Conservation (phyloP, 2,329 filamentous ascomycete genomes). For the Onygenales sp. region DNA sequence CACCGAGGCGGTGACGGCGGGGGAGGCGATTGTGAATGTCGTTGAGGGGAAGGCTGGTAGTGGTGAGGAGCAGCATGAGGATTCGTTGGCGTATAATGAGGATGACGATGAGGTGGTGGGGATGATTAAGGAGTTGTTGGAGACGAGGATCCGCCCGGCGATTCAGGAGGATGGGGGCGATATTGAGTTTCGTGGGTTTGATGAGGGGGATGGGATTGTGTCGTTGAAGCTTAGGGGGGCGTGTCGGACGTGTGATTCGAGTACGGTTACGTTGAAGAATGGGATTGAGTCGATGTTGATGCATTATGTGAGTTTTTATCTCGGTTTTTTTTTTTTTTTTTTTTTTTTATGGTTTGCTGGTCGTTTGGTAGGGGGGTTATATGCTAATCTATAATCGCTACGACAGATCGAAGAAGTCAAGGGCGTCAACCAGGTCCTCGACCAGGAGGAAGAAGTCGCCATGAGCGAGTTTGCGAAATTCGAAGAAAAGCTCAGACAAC, state of each 20-base stretch:
- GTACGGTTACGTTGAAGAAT: slow-evolving; percentile 92
- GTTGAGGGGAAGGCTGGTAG: slow-evolving; percentile 39
- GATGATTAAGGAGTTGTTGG: slow-evolving; percentile 97
- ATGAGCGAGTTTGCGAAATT: slow-evolving; percentile 86
- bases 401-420: slow-evolving; percentile 87
- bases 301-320: slow-evolving; percentile 63
- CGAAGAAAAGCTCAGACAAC: slow-evolving; percentile 67
- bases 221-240: slow-evolving; percentile 79
- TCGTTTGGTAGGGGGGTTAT: background rate
- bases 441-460: slow-evolving; percentile 84
- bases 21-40: slow-evolving; percentile 68
- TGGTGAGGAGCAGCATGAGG: slow-evolving; percentile 40
- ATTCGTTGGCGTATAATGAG: slow-evolving; percentile 74
- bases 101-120: slow-evolving; percentile 89
- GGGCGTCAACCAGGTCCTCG: slow-evolving; percentile 80
- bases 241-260: slow-evolving; percentile 92
- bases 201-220: slow-evolving; percentile 64
- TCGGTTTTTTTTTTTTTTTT: background rate
- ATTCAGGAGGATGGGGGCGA: slow-evolving; percentile 98
- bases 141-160: slow-evolving; percentile 86
- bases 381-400: slow-evolving; percentile 2
- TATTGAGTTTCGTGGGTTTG: slow-evolving; percentile 86
- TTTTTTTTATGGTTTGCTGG: slow-evolving; percentile 12
- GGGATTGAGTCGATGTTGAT: slow-evolving; percentile 98
- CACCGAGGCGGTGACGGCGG: slow-evolving; percentile 80